Evolutionary conservation across 805 yeast species (phyloP), one percentile per base, ranked within the genome.

Genomic region (Torulaspora delbrueckii): DNA sequence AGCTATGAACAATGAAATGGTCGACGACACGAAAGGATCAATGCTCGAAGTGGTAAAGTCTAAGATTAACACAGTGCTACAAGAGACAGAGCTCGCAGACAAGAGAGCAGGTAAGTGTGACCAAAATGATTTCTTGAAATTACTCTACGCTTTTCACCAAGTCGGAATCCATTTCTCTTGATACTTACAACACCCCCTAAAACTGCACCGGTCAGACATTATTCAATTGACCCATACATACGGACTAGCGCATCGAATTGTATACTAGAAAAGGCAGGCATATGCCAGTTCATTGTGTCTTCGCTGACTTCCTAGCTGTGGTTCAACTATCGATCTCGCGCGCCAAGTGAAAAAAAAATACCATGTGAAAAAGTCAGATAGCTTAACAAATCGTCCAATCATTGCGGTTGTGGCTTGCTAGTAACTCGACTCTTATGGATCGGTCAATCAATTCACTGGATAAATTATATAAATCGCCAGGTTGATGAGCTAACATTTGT

Each of bases 121-220:
- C 63, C 97, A 93, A 70, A 86, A 90, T 19, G 99, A 93, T 63
- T 93, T 93, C 67, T 73, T 93, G 58, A 84, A 76, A 62, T 70
- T 93, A 39, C 70, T 93, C 46, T 89, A 84, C 57, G 96, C 96
- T 1, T 93, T 93, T 75, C 96, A 93, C 68, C 93, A 91, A 67
- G 96, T 87, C 38, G 98, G 98, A 36, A 86, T 93, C 50, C 98
- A 91, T 67, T 93, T 93, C 70, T 96, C 96, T 46, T 90, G 70
- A 61, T 14, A 8, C 32, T 12, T 7, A 26, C 5, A 14, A n/a
- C n/a, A n/a, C n/a, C n/a, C n/a, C n/a, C n/a, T n/a, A 16, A 31
- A 8, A 16, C 9, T 8, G 19, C 19, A 31, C 19, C 19, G 8
- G 13, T 26, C 12, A 14, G 22, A 19, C 34, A 31, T 31, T 5